Evolutionary conservation across 2,329 filamentous ascomycete genomes (phyloP).

Genomic region (Sphaerulina populicola): DNA sequence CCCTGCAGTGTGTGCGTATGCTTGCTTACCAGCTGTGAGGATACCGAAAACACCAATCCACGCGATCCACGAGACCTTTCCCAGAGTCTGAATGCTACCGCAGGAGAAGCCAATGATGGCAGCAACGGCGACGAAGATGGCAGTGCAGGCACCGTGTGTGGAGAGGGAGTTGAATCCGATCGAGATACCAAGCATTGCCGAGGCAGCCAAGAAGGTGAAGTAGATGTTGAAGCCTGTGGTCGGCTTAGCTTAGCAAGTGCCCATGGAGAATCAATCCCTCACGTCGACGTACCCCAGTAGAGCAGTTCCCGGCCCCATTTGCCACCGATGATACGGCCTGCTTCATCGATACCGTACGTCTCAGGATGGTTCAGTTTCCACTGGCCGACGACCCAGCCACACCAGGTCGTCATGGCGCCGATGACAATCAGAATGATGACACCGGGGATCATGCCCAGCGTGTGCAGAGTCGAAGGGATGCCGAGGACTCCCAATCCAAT

Average conservation of each 20-base stretch:
- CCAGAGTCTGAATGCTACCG: constrained; percentile 33
- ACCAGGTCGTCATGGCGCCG: constrained; percentile 43
- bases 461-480: constrained; percentile 38
- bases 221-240: constrained; percentile 11
- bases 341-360: constrained; percentile 52
- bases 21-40: constrained; percentile 17
- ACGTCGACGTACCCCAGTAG: constrained; percentile 16
- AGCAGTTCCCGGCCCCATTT: constrained; percentile 45
- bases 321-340: constrained; percentile 48
- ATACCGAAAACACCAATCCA: constrained; percentile 30
- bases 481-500: constrained; percentile 45
- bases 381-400: constrained; percentile 42
- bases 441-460: constrained; percentile 44
- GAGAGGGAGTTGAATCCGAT: constrained; percentile 27
- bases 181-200: constrained; percentile 29
- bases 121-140: constrained; percentile 36
- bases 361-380: constrained; percentile 50
- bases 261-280: neutral
- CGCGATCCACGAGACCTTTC: constrained; percentile 31
- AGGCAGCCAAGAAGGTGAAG: constrained; percentile 32
- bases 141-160: constrained; percentile 33
- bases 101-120: constrained; percentile 37
- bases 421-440: constrained; percentile 39
- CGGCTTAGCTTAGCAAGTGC: neutral
- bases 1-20: neutral